These are phyloP conservation scores for Quercus suber DNA, from an alignment of 306 rosid genomes.

Conservation along the genomic window DNA sequence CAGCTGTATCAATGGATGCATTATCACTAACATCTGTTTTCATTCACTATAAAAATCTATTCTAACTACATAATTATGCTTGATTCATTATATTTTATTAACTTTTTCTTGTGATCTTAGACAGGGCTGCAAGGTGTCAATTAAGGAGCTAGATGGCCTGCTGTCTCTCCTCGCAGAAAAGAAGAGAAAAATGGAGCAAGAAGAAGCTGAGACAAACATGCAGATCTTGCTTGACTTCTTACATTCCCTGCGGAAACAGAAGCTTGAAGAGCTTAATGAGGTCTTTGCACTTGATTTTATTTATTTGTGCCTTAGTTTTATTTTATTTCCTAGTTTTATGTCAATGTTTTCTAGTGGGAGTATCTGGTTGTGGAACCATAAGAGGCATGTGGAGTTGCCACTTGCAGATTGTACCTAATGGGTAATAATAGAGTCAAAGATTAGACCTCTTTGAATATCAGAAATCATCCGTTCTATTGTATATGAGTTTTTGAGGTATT, in stretches of 20 bases:
- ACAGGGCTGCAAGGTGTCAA: slow-evolving; percentile 88
- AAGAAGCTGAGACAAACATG: slow-evolving; percentile 93
- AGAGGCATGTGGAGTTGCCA: neutral
- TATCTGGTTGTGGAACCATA: neutral
- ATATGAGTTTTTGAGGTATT: neutral
- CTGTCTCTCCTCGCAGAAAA: slow-evolving; percentile 75
- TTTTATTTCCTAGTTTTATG: neutral
- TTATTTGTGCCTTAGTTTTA: neutral
- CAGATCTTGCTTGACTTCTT: slow-evolving; percentile 87
- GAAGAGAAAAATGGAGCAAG: slow-evolving; percentile 97
- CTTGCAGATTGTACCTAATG: too few relatives aligned
- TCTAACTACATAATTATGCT: neutral
- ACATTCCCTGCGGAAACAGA: slow-evolving; percentile 82
- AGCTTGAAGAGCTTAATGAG: slow-evolving; percentile 81
- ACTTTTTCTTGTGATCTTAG: slow-evolving; percentile 5
- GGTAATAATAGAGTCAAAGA: neutral
- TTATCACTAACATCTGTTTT: neutral
- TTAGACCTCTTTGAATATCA: neutral
- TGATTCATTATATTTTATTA: slow-evolving; percentile 6
- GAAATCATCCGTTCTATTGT: neutral
- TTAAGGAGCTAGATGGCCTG: slow-evolving; percentile 82
- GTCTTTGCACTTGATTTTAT: slow-evolving; percentile 32
- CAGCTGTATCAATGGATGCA: neutral
- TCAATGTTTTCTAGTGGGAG: neutral
- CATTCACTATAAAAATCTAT: too few relatives aligned